Evolutionary conservation across 371 early-diverging fungal genomes (phyloP).

Genomic region (Actinomucor elegans): DNA sequence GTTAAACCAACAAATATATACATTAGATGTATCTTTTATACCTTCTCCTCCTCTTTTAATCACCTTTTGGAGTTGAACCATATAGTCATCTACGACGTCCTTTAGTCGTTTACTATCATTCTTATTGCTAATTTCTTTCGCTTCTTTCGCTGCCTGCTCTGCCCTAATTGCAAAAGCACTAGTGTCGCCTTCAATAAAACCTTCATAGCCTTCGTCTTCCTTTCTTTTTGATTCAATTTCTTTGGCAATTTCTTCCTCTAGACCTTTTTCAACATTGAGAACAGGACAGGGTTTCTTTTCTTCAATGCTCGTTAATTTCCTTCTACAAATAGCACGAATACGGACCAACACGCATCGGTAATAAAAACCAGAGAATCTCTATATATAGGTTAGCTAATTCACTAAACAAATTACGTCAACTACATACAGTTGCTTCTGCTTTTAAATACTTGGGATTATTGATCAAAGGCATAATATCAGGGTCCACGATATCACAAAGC

Average conservation of each 20-base stretch:
- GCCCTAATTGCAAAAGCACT: neutral
- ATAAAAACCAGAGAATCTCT: slow-evolving; percentile 21
- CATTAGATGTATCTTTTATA: too few relatives aligned
- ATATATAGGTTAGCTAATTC: neutral
- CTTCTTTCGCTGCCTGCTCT: slow-evolving; percentile 2
- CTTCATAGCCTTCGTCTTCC: slow-evolving; percentile 9
- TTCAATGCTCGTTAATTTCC: neutral
- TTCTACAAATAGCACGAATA: slow-evolving; percentile 2
- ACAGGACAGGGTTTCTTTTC: neutral
- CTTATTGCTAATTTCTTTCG: slow-evolving; percentile 1
- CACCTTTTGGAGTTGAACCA: slow-evolving; percentile 5
- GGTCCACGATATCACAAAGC: slow-evolving; percentile 31
- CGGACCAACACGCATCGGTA: slow-evolving; percentile 24
- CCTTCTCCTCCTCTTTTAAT: too few relatives aligned
- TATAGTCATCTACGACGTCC: slow-evolving; percentile 24
- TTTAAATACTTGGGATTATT: slow-evolving; percentile 14
- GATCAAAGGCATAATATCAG: slow-evolving; percentile 14
- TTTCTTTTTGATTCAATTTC: slow-evolving; percentile 10
- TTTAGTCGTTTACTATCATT: slow-evolving; percentile 6
- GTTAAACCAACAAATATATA: neutral
- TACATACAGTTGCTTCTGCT: neutral
- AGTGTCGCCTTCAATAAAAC: slow-evolving; percentile 3
- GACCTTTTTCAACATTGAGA: slow-evolving; percentile 7
- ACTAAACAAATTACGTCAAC: too few relatives aligned
- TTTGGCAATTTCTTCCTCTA: slow-evolving; percentile 20